These are phyloP conservation scores for Zea luxurians DNA, from an alignment of 176 grass and related monocot species.

Conservation along the genomic window DNA sequence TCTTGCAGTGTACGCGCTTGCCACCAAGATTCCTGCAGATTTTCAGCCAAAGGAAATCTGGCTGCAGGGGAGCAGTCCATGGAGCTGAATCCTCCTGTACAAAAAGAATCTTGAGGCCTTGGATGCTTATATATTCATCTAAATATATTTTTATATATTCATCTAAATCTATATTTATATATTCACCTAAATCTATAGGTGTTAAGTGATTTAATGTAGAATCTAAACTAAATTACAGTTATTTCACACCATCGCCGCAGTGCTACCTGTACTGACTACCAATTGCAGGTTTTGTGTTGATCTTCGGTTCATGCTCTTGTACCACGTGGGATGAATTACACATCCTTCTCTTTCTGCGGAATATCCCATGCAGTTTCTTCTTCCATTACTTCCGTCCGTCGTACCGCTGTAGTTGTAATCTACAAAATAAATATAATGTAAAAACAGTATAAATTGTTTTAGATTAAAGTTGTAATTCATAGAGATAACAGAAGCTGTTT, in stretches of 20 bases:
- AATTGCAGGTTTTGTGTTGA: conserved; percentile 24
- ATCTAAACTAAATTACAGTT: too few species aligned
- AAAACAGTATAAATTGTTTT: too few species aligned
- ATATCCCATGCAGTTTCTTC: neutral
- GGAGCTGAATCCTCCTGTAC: neutral
- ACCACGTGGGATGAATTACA: neutral
- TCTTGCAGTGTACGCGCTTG: neutral
- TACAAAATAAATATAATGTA: too few species aligned
- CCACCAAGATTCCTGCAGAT: conserved; percentile 36
- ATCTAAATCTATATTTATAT: neutral
- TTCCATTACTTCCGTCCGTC: neutral
- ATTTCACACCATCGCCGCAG: neutral
- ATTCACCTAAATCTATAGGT: too few species aligned
- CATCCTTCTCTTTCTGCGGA: neutral
- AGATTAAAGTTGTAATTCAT: too few species aligned
- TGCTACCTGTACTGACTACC: neutral
- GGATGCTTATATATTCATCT: conserved; percentile 32
- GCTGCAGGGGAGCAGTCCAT: conserved; percentile 33
- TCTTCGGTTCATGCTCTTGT: neutral
- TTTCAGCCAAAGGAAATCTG: conserved; percentile 7
- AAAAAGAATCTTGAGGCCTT: conserved; percentile 10
- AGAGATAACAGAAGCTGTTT: too few species aligned
- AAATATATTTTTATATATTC: neutral
- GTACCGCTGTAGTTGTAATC: too few species aligned
- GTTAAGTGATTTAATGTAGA: too few species aligned